These are phyloP conservation scores for Cyberlindnera xishuangbannaensis DNA, from an alignment of 805 yeast genomes.

Conservation along the genomic window DNA sequence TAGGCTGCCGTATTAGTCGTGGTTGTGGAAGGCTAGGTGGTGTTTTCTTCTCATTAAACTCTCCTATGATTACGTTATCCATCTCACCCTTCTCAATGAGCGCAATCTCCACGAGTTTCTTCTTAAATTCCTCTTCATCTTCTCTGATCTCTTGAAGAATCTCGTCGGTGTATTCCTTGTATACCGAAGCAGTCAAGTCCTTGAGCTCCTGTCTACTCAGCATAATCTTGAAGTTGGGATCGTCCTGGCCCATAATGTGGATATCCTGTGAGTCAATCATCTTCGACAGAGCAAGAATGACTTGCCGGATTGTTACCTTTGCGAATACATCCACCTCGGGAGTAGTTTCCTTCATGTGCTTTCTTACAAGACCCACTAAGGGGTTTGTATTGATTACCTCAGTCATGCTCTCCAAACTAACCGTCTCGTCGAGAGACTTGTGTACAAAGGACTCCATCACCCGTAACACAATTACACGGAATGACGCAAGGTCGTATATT, in stretches of 20 bases:
- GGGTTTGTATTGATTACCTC: conserved; percentile 19
- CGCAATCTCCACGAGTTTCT: conserved; percentile 11
- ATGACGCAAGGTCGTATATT: conserved; percentile 13
- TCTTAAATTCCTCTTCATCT: conserved; percentile 13
- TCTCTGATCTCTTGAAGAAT: conserved; percentile 7
- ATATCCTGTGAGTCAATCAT: conserved; percentile 20
- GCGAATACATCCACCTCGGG: conserved; percentile 7
- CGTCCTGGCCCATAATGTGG: conserved; percentile 19
- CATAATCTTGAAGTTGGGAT: conserved; percentile 21
- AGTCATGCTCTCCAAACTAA: conserved; percentile 20
- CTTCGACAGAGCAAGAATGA: conserved; percentile 22
- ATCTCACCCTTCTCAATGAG: conserved; percentile 19
- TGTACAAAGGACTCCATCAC: conserved; percentile 23
- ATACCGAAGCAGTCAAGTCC: conserved; percentile 9
- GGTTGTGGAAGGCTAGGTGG: not conserved
- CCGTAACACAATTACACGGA: conserved; percentile 21
- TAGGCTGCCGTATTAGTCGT: not conserved
- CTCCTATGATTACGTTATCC: conserved; percentile 15
- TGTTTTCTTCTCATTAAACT: conserved; percentile 10
- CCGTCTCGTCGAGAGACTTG: conserved; percentile 19
- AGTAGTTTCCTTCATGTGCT: conserved; percentile 7
- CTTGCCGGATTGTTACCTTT: conserved; percentile 16
- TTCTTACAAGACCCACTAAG: conserved; percentile 9
- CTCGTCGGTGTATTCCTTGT: conserved; percentile 9
- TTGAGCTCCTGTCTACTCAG: conserved; percentile 18